Conservation (phyloP, 305 asterid genomes). For the Plantago lanceolata region DNA sequence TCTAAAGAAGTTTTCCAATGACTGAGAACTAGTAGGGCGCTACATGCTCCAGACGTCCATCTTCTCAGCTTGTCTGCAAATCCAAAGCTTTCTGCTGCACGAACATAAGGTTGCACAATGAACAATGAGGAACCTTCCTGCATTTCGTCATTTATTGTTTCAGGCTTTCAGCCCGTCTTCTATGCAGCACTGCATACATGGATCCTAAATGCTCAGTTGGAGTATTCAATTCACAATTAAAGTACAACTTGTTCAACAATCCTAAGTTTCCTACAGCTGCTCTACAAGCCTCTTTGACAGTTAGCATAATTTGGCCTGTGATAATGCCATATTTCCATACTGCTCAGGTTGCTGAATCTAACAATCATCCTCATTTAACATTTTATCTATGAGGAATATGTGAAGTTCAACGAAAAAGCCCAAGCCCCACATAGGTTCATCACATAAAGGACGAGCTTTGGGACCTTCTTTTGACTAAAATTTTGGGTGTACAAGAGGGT, state of each 20-base stretch:
- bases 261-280: conserved; percentile 71
- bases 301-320: conserved; percentile 83
- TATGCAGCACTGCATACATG: conserved; percentile 73
- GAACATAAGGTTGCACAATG: conserved; percentile 79
- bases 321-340: too few relatives aligned
- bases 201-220: conserved; percentile 80
- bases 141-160: conserved; percentile 87
- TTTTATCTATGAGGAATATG: too few relatives aligned
- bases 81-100: conserved; percentile 91
- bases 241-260: conserved; percentile 77
- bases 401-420: too few relatives aligned
- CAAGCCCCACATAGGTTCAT: too few relatives aligned
- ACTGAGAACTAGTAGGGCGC: conserved; percentile 81
- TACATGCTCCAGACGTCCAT: conserved; percentile 80
- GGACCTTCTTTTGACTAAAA: too few relatives aligned
- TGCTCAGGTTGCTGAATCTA: conserved; percentile 53
- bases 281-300: conserved; percentile 84
- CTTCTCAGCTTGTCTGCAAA: conserved; percentile 85
- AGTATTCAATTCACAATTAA: conserved; percentile 79
- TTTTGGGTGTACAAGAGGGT: too few relatives aligned
- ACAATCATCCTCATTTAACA: too few relatives aligned
- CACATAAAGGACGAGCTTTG: too few relatives aligned
- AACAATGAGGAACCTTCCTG: conserved; percentile 86
- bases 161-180: conserved; percentile 77
- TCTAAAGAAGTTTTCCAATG: conserved; percentile 73